These are phyloP conservation scores for Candida dubliniensis DNA, from an alignment of 1,139 yeast genomes.

Conservation along the genomic window DNA sequence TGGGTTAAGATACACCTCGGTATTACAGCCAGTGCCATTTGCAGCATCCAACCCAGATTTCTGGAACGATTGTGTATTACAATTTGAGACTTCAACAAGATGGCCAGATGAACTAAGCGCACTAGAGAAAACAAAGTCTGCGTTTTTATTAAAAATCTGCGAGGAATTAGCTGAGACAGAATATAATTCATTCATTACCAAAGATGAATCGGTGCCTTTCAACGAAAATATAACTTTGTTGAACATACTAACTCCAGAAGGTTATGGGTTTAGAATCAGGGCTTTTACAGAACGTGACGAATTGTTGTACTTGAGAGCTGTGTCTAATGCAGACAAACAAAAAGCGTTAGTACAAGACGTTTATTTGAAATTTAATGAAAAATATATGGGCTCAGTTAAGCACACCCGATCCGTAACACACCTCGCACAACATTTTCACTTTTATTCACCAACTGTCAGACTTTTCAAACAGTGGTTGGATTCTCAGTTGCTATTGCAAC, in stretches of 20 bases:
- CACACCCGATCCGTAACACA: conserved; percentile 79
- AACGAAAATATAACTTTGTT: conserved; percentile 59
- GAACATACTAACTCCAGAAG: conserved; percentile 78
- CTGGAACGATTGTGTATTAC: conserved; percentile 76
- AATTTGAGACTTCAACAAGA: conserved; percentile 83
- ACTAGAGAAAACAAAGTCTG: conserved; percentile 85
- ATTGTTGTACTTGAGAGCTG: conserved; percentile 66
- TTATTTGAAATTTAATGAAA: conserved; percentile 64
- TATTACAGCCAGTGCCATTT: conserved; percentile 80
- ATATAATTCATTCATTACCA: conserved; percentile 57
- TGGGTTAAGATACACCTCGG: conserved; percentile 70
- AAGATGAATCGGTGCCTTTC: conserved; percentile 68
- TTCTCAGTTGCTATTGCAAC: conserved; percentile 61
- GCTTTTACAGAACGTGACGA: conserved; percentile 84
- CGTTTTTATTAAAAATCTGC: conserved; percentile 74
- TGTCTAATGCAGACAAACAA: conserved; percentile 60
- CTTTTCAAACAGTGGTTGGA: conserved; percentile 88
- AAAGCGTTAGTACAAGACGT: conserved; percentile 60
- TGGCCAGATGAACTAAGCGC: conserved; percentile 96
- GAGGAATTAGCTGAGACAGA: conserved; percentile 55
- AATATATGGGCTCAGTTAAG: conserved; percentile 67
- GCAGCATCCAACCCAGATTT: conserved; percentile 77
- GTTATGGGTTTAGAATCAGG: conserved; percentile 76
- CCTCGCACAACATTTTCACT: conserved; percentile 70
- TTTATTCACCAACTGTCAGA: conserved; percentile 77